Percentiles rank a stretch among this genome's conserved stretches.
Evolutionary conservation across 1,284 basidiomycete genomes (phyloP).

Genomic region (Bjerkandera adusta): DNA sequence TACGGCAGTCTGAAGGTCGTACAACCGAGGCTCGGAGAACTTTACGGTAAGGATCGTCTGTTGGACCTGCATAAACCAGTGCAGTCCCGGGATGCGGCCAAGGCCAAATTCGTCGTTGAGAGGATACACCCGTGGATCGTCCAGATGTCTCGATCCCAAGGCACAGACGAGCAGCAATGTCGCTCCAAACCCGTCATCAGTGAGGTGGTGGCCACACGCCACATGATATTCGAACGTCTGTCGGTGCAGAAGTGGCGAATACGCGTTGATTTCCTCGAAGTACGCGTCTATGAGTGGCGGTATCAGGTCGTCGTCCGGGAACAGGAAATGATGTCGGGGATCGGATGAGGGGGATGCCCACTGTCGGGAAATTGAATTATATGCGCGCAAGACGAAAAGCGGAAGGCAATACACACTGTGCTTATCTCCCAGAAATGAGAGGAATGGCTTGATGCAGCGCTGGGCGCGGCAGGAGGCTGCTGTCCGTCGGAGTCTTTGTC

Average conservation of each 20-base stretch:
- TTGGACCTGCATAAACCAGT: slow-evolving; percentile 66
- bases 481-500: neutral
- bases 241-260: slow-evolving; percentile 75
- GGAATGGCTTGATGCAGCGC: neutral
- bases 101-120: slow-evolving; percentile 39
- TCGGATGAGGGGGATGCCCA: neutral
- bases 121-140: slow-evolving; percentile 63
- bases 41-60: slow-evolving; percentile 50
- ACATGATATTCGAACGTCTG: slow-evolving; percentile 66
- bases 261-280: slow-evolving; percentile 60
- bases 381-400: neutral
- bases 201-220: slow-evolving; percentile 51
- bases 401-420: neutral
- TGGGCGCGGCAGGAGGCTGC: neutral
- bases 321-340: slow-evolving; percentile 40
- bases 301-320: slow-evolving; percentile 37
- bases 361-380: neutral
- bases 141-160: slow-evolving; percentile 63
- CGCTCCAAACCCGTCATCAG: slow-evolving; percentile 61
- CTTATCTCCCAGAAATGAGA: neutral
- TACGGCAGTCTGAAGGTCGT: slow-evolving; percentile 58
- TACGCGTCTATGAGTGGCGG: slow-evolving; percentile 61
- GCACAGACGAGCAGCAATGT: slow-evolving; percentile 77
- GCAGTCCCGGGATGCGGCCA: slow-evolving; percentile 56
- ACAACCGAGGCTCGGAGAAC: slow-evolving; percentile 55